These are phyloP conservation scores for Verticillium zaregamsianum DNA, from an alignment of 2,329 filamentous ascomycete species.

Conservation along the genomic window DNA sequence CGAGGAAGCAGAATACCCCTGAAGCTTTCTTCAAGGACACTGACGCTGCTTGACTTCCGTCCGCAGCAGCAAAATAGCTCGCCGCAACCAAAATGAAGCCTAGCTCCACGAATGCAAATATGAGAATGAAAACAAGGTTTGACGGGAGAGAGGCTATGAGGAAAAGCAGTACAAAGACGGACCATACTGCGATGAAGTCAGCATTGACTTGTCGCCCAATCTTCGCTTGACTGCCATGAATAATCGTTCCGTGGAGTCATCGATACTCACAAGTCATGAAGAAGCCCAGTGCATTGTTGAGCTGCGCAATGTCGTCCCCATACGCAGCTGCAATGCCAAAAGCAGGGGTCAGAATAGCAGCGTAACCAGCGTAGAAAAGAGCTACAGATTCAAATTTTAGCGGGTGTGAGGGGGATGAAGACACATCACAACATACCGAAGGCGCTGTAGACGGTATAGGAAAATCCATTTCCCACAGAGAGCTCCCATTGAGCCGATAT, in stretches of 20 bases:
- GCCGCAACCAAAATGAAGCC: constrained; percentile 17
- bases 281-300: constrained; percentile 20
- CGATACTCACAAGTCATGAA: constrained; percentile 17
- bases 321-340: constrained; percentile 20
- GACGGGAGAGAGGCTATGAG: constrained; percentile 18
- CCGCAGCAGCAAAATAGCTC: constrained; percentile 20
- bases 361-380: constrained; percentile 21
- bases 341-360: constrained; percentile 17
- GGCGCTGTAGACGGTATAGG: constrained; percentile 49
- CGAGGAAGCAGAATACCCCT: constrained; percentile 19
- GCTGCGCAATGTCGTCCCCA: constrained; percentile 16
- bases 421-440: constrained; percentile 33
- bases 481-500: constrained; percentile 54
- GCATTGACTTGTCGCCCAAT: background rate
- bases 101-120: constrained; percentile 18
- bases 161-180: constrained; percentile 19
- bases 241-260: too few species aligned
- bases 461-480: constrained; percentile 45
- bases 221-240: too few species aligned
- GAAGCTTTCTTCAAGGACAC: constrained; percentile 16
- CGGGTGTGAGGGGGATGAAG: too few species aligned
- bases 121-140: constrained; percentile 18
- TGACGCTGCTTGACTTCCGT: constrained; percentile 12
- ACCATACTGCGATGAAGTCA: constrained; percentile 14
- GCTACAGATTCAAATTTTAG: constrained; percentile 3